Base-by-base conservation (phyloP, 805 yeast genomes). In the Jamesozyma lodderae region DNA sequence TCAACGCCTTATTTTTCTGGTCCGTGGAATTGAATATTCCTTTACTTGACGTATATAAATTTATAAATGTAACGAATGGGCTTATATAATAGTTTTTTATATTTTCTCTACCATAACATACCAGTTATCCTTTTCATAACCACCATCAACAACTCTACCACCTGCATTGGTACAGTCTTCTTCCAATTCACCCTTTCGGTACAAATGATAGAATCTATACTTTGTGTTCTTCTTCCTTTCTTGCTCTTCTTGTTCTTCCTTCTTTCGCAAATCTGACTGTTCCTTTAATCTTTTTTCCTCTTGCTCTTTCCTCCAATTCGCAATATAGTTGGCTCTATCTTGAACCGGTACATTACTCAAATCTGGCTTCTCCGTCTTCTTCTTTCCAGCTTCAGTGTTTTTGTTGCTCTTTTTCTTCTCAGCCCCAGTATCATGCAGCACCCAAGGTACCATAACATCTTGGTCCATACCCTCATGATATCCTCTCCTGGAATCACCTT, bases 371-470 rank as follows among this genome's bases (percentile, higher is more conserved):
- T 45, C 44, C 22, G 38, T 42, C 31, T 27, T 40, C 14, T 18
- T 34, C 40, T 42, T 27, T 4, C 11, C n/a, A 4, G n/a, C 9
- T 20, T 31, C 47, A 44, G 29, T 36, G 31, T 41, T 36, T 31
- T 40, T 41, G 41, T 47, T 43, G 28, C 49, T 53, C 31, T 51
- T 52, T 38, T 53, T 44, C 25, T 47, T 57, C 48, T 68, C 69
- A 27, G 62, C 60, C 1, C 19, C 35, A 6, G 19, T 27, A 32
- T 22, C 27, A 33, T 63, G 70, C 22, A 79, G 63, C 2, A 88
- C 95, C 98, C 98, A 92, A 0, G 98, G 98, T 15, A 92, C 95
- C 51, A 92, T 62, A 1, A 90, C 83, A 55, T 92, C 98, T 57
- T 85, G 97, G 38, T 82, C 87, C 75, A 81, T 87, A 9, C 94